Conservation (phyloP, 495 filamentous ascomycete species). For the Aspergillus taichungensis region DNA sequence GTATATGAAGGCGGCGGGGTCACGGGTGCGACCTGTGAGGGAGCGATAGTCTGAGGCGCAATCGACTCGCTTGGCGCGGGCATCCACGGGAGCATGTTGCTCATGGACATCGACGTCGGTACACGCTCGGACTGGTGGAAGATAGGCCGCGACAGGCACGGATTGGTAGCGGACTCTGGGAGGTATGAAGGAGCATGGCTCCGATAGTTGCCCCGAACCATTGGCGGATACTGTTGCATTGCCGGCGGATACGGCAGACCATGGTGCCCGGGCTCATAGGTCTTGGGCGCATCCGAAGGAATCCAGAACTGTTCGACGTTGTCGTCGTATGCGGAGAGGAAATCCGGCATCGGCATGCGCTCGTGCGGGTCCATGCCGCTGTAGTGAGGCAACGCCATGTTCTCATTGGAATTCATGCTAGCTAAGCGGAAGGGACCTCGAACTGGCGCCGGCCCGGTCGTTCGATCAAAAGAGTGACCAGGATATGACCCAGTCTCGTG, state of each 20-base stretch:
- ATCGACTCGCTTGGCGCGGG: slow-evolving; percentile 25
- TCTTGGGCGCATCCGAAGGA: slow-evolving; percentile 31
- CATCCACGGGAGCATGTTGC: slow-evolving; percentile 37
- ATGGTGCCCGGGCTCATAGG: slow-evolving; percentile 22
- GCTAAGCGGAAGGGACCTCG: slow-evolving; percentile 33
- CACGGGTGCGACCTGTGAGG: slow-evolving; percentile 28
- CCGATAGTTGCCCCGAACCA: slow-evolving; percentile 32
- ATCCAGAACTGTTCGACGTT: slow-evolving; percentile 38
- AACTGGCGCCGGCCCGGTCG: slow-evolving; percentile 27
- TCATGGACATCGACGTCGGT: slow-evolving; percentile 35
- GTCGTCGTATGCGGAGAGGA: slow-evolving; percentile 36
- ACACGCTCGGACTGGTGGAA: slow-evolving; percentile 35
- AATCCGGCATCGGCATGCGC: slow-evolving; percentile 30
- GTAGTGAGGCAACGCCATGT: slow-evolving; percentile 23
- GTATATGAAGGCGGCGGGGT: slow-evolving; percentile 37
- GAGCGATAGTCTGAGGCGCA: slow-evolving; percentile 33
- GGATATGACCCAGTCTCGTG: slow-evolving; percentile 26
- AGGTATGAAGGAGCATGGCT: slow-evolving; percentile 27
- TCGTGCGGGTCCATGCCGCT: slow-evolving; percentile 30
- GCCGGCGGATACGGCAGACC: slow-evolving; percentile 28
- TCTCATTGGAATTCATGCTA: slow-evolving; percentile 26
- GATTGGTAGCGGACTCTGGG: slow-evolving; percentile 35
- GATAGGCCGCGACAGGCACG: slow-evolving; percentile 36
- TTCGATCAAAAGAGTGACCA: slow-evolving; percentile 24
- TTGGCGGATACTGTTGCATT: slow-evolving; percentile 31